phyloP scores from a whole-genome alignment of 495 filamentous ascomycete species.

The Xylaria sp. region DNA sequence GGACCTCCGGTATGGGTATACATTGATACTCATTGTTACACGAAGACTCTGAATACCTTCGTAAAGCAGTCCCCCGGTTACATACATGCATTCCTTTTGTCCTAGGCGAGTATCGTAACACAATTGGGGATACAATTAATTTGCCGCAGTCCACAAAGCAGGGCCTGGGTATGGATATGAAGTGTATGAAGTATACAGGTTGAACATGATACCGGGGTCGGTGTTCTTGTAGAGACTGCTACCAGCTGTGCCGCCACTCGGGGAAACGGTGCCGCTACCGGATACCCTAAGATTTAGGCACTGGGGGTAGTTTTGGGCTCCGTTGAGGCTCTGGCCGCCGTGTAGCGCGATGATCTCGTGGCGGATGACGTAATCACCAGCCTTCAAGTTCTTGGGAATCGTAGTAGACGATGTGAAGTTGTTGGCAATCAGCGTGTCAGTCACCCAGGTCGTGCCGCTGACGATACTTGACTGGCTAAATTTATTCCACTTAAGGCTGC shows the following conservation, averaged over 20 bases:
- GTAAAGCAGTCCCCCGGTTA: too few relatives aligned
- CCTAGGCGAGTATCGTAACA: too few relatives aligned
- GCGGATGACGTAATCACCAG: constrained; percentile 72
- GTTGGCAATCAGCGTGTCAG: constrained; percentile 65
- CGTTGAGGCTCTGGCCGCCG: constrained; percentile 55
- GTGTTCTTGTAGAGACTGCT: constrained; percentile 60
- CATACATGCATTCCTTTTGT: too few relatives aligned
- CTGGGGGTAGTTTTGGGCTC: constrained; percentile 72
- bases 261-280: constrained; percentile 58
- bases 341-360: constrained; percentile 77
- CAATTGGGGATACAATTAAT: background rate
- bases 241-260: constrained; percentile 49
- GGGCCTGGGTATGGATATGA: constrained; percentile 47
- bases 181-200: constrained; percentile 59
- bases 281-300: constrained; percentile 72
- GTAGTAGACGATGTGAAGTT: constrained; percentile 66
- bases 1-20: too few relatives aligned
- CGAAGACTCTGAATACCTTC: too few relatives aligned
- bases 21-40: too few relatives aligned
- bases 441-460: constrained; percentile 64
- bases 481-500: constrained; percentile 53
- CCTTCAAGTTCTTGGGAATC: constrained; percentile 62
- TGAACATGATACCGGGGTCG: constrained; percentile 62
- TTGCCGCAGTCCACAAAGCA: constrained; percentile 21
- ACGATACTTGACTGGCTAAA: constrained; percentile 56